phyloP scores from a whole-genome alignment of 257 asterid species.

The Parsonsia alboflavescens region DNA sequence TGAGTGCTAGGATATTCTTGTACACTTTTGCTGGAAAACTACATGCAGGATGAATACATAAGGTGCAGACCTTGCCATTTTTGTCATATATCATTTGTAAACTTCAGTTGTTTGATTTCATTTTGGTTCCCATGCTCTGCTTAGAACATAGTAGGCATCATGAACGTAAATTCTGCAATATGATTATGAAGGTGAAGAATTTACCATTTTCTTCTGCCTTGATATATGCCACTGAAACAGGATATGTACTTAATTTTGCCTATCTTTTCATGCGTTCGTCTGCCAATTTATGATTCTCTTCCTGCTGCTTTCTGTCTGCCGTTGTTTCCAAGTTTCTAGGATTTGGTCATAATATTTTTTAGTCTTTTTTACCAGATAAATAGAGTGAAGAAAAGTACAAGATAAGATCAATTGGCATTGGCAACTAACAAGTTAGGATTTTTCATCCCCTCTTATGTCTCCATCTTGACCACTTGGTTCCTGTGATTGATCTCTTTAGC shows the following conservation, averaged over 20 bases:
- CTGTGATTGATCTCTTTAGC: neutral
- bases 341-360: neutral
- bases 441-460: too few relatives aligned
- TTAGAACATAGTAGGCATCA: neutral
- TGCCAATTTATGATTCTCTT: neutral
- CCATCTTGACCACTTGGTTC: neutral
- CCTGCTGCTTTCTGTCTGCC: neutral
- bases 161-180: neutral
- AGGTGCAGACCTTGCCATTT: constrained; percentile 32
- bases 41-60: constrained; percentile 28
- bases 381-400: too few relatives aligned
- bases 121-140: neutral
- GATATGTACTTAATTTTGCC: neutral
- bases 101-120: neutral
- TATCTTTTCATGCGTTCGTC: neutral
- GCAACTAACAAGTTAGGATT: too few relatives aligned
- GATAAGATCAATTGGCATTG: too few relatives aligned
- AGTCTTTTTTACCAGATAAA: neutral
- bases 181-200: neutral
- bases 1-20: constrained; percentile 45
- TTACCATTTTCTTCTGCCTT: neutral
- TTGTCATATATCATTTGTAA: constrained; percentile 19
- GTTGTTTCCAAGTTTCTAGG: neutral
- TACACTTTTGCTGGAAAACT: constrained; percentile 36
- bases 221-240: neutral